Conservation (phyloP, 371 early-diverging fungal species). For the Zancudomyces culisetae region DNA sequence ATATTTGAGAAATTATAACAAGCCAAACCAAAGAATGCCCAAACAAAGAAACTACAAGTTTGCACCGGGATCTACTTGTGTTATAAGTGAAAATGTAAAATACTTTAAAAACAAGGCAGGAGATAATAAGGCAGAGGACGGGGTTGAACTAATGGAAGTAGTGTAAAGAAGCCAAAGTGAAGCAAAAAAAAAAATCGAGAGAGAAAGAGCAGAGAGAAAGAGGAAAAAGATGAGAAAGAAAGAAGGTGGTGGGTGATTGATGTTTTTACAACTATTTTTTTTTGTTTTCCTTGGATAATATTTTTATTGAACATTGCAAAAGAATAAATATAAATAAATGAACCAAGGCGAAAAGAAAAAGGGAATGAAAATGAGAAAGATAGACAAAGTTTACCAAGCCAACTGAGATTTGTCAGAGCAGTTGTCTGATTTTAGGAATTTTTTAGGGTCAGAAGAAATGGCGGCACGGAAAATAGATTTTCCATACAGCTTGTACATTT, state of each 20-base stretch:
- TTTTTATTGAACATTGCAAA: background rate
- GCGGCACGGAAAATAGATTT: constrained; percentile 46
- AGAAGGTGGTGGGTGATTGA: background rate
- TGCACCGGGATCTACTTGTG: constrained; percentile 25
- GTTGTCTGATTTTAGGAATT: constrained; percentile 6
- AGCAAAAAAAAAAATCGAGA: background rate
- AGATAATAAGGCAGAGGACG: background rate
- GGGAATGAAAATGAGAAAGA: background rate
- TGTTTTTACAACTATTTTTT: background rate
- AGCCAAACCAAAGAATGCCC: constrained; percentile 71
- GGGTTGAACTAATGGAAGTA: background rate
- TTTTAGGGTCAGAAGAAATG: constrained; percentile 28
- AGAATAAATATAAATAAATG: background rate
- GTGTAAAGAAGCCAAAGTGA: background rate
- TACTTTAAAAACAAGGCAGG: background rate
- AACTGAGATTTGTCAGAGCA: constrained; percentile 1
- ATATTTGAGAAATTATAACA: constrained; percentile 62
- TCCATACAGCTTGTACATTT: constrained; percentile 53
- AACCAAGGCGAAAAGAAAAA: too few species aligned
- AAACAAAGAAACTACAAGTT: constrained; percentile 68
- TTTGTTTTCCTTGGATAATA: background rate
- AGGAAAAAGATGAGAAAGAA: background rate
- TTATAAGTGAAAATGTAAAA: background rate
- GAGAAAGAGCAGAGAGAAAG: background rate
- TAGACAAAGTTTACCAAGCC: constrained; percentile 1